Conservation (phyloP, 257 asterid genomes). For the Agastache rugosa region DNA sequence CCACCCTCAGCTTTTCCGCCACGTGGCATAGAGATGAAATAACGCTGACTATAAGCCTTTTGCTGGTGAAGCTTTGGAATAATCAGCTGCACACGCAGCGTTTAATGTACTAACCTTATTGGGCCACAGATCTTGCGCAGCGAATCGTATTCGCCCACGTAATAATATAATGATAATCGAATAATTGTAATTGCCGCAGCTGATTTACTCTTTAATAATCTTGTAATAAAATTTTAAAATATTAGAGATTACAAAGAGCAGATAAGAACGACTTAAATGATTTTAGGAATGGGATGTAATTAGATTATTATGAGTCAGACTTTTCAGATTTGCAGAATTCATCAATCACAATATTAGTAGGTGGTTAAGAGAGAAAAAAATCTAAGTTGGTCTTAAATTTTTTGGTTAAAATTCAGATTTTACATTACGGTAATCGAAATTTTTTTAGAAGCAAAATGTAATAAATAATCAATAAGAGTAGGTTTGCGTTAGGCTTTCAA, state of each 20-base stretch:
- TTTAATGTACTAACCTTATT: not conserved
- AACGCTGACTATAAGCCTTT: not conserved
- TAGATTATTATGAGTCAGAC: not conserved
- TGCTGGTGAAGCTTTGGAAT: not conserved
- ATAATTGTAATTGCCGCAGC: not conserved
- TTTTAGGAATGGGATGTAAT: not conserved
- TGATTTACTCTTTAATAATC: not conserved
- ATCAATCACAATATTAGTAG: not conserved
- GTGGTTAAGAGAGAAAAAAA: not conserved
- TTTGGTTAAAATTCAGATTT: not conserved
- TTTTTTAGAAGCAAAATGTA: not conserved
- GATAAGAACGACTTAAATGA: slow-evolving; percentile 27
- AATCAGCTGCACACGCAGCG: slow-evolving; percentile 22
- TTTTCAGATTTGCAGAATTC: not conserved
- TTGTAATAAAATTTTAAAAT: not conserved
- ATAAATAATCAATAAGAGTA: not conserved
- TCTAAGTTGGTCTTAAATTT: not conserved
- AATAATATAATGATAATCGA: not conserved
- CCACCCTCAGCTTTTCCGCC: not conserved
- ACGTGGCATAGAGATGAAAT: slow-evolving; percentile 35
- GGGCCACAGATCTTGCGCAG: not conserved
- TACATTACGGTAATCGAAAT: not conserved
- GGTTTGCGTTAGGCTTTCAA: not conserved
- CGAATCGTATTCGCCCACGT: slow-evolving; percentile 6
- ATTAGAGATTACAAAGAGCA: not conserved